phyloP scores from a whole-genome alignment of 768 basidiomycete species.

The Clavaria fumosa region DNA sequence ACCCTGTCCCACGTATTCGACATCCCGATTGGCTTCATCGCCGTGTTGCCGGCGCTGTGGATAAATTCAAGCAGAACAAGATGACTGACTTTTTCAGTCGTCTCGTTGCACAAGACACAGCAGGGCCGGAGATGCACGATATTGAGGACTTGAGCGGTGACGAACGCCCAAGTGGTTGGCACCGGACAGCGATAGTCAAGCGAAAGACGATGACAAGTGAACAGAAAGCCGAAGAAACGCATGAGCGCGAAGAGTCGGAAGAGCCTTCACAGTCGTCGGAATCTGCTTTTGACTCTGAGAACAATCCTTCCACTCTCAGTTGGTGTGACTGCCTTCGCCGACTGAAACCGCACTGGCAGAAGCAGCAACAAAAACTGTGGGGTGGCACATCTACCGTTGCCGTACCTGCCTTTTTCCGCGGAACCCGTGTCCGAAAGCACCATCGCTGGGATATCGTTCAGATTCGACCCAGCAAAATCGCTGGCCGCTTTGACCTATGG shows the following conservation, averaged over 20 bases:
- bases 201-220: slow-evolving; percentile 28
- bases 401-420: slow-evolving; percentile 64
- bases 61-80: slow-evolving; percentile 98
- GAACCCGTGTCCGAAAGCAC: slow-evolving; percentile 38
- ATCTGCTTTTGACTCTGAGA: too few species aligned
- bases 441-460: slow-evolving; percentile 89
- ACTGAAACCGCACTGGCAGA: slow-evolving; percentile 68
- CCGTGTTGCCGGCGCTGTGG: slow-evolving; percentile 74
- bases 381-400: slow-evolving; percentile 26
- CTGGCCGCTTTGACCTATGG: slow-evolving; percentile 84
- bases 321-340: slow-evolving; percentile 70
- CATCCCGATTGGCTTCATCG: slow-evolving; percentile 97
- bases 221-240: slow-evolving; percentile 30
- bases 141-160: slow-evolving; percentile 42
- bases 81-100: slow-evolving; percentile 84
- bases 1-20: slow-evolving; percentile 88
- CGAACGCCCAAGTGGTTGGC: slow-evolving; percentile 14
- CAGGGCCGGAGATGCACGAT: slow-evolving; percentile 27
- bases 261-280: too few species aligned
- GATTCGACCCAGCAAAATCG: slow-evolving; percentile 57
- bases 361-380: slow-evolving; percentile 32
- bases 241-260: too few species aligned
- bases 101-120: slow-evolving; percentile 18
- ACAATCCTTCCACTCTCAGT: too few species aligned
- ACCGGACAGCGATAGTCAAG: slow-evolving; percentile 38